A percentile compares a stretch with the other conserved stretches of the same genome.
Evolutionary conservation across 768 basidiomycete genomes (phyloP).

Genomic region (Termitomyces titanicus): DNA sequence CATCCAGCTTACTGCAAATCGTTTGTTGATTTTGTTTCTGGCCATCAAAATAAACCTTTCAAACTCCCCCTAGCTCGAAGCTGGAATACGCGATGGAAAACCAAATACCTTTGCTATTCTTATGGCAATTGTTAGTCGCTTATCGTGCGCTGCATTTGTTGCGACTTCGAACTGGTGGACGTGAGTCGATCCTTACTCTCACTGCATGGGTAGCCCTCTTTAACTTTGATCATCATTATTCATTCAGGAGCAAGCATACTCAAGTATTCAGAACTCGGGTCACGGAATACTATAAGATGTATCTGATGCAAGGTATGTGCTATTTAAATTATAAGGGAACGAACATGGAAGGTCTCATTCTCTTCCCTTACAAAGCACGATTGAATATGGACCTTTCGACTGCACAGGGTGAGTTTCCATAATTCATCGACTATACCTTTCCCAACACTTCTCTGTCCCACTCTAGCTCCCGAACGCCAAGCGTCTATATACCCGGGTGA

Average conservation of each 20-base stretch:
- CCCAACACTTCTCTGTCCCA: background rate
- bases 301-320: slow-evolving; percentile 23
- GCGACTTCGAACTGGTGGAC: slow-evolving; percentile 19
- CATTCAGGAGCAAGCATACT: slow-evolving; percentile 6
- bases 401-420: slow-evolving; percentile 14
- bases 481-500: slow-evolving; percentile 14
- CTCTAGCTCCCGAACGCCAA: slow-evolving; percentile 22
- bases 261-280: slow-evolving; percentile 16
- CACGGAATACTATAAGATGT: slow-evolving; percentile 21
- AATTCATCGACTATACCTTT: no score
- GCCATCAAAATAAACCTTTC: background rate
- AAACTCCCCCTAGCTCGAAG: slow-evolving; percentile 16
- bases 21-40: slow-evolving; percentile 7
- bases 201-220: background rate
- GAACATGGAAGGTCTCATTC: background rate
- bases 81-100: slow-evolving; percentile 15
- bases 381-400: slow-evolving; percentile 20
- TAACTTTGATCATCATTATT: background rate
- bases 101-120: slow-evolving; percentile 15
- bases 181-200: slow-evolving; percentile 8
- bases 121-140: slow-evolving; percentile 13
- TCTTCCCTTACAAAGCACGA: slow-evolving; percentile 8
- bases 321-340: background rate
- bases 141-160: slow-evolving; percentile 16
- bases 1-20: slow-evolving; percentile 18